A percentile compares a stretch with the other conserved stretches of the same genome.
phyloP scores from a whole-genome alignment of 306 rosid species.

The Purshia tridentata region DNA sequence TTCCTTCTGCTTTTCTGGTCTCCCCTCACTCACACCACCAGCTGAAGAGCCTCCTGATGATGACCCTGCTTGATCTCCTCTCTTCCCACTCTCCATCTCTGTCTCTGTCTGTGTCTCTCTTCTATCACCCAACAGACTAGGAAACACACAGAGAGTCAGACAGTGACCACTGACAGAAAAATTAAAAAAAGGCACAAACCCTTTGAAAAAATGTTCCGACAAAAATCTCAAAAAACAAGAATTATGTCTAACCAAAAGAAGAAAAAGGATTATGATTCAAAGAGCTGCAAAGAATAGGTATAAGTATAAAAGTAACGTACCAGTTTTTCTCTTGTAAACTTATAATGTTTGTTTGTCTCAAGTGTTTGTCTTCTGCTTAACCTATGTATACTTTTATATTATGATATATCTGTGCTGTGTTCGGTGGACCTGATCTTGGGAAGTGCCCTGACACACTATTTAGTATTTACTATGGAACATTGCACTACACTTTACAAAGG shows the following conservation, averaged over 20 bases:
- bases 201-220: neutral
- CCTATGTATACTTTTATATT: neutral
- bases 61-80: conserved; percentile 60
- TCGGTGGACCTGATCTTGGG: no score
- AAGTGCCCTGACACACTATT: no score
- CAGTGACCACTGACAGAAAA: no score
- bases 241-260: neutral
- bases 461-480: no score
- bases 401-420: no score
- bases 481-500: no score
- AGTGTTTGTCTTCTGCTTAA: neutral
- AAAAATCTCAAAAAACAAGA: neutral
- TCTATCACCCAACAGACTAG: no score
- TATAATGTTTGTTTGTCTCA: neutral
- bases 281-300: neutral
- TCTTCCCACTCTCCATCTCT: conserved; percentile 65
- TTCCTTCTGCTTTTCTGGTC: conserved; percentile 31
- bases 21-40: conserved; percentile 35
- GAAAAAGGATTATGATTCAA: neutral
- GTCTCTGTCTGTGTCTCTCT: neutral
- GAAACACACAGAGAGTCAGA: neutral
- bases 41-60: conserved; percentile 47
- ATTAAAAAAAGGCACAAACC: neutral
- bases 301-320: conserved; percentile 9
- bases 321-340: neutral